phyloP scores from a whole-genome alignment of 768 basidiomycete genomes.

The Tulasnella sp. region DNA sequence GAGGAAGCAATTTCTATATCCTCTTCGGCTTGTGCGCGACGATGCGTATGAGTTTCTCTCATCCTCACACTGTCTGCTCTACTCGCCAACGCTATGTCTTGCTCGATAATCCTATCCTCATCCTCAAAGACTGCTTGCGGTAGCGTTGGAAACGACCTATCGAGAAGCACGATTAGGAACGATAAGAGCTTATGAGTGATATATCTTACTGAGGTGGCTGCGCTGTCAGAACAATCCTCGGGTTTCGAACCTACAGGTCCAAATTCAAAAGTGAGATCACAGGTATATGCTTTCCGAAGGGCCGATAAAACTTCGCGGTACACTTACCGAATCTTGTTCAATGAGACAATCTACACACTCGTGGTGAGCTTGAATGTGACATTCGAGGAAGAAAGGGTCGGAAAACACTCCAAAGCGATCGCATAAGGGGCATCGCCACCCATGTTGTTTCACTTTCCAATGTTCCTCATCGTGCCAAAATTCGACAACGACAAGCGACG shows the following conservation, averaged over 20 bases:
- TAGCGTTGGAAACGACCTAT: neutral
- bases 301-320: neutral
- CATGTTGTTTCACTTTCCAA: neutral
- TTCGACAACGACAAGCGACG: neutral
- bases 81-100: neutral
- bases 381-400: conserved; percentile 33
- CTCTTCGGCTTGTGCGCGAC: neutral
- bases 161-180: no score
- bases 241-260: neutral
- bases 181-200: neutral
- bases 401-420: conserved; percentile 33
- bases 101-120: no score
- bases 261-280: neutral
- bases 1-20: neutral
- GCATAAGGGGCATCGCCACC: conserved; percentile 47
- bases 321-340: conserved; percentile 22
- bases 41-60: neutral
- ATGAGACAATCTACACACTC: conserved; percentile 30
- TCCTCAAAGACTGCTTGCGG: neutral
- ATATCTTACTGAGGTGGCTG: neutral
- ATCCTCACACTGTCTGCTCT: neutral
- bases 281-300: conserved; percentile 9
- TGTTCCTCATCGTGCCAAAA: neutral
- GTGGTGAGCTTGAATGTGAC: conserved; percentile 44
- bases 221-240: neutral